Conservation (phyloP, 2,329 filamentous ascomycete genomes). For the Ascochyta fabae region DNA sequence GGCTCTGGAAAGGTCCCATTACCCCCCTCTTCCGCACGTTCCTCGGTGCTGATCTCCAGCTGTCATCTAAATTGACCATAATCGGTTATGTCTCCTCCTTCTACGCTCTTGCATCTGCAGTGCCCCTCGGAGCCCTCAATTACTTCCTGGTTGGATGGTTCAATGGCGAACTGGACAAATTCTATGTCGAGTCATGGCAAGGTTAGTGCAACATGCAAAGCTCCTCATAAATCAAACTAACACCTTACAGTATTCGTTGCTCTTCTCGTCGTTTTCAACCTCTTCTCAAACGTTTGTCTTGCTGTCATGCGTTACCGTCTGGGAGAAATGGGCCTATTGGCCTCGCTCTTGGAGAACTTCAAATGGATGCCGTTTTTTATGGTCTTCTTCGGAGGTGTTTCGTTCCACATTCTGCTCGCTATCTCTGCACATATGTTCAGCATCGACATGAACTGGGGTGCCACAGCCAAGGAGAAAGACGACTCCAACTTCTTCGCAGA, state of each 20-base stretch:
- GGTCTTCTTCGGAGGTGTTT: constrained; percentile 81
- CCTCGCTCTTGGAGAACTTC: constrained; percentile 61
- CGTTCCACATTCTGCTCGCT: constrained; percentile 78
- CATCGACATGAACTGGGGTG: constrained; percentile 83
- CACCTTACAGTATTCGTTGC: constrained; percentile 53
- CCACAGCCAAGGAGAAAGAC: constrained; percentile 80
- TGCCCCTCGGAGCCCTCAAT: constrained; percentile 68
- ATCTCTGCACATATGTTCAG: constrained; percentile 82
- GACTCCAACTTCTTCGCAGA: constrained; percentile 85
- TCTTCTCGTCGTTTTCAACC: constrained; percentile 68
- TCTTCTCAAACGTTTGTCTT: constrained; percentile 63
- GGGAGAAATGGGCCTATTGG: constrained; percentile 58
- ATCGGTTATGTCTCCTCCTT: constrained; percentile 72
- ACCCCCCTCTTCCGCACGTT: constrained; percentile 67
- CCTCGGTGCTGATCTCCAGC: constrained; percentile 63
- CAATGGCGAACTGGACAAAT: constrained; percentile 75
- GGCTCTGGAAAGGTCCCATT: constrained; percentile 66
- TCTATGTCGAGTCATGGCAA: constrained; percentile 75
- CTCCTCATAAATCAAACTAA: neutral
- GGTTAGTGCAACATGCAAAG: constrained; percentile 28
- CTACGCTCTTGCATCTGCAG: constrained; percentile 70
- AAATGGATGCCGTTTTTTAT: constrained; percentile 70
- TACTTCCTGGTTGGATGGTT: constrained; percentile 74
- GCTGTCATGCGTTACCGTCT: constrained; percentile 67
- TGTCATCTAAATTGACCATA: constrained; percentile 71